Evolutionary conservation across 2,329 filamentous ascomycete genomes (phyloP).

Genomic region (Aspergillus sp.): DNA sequence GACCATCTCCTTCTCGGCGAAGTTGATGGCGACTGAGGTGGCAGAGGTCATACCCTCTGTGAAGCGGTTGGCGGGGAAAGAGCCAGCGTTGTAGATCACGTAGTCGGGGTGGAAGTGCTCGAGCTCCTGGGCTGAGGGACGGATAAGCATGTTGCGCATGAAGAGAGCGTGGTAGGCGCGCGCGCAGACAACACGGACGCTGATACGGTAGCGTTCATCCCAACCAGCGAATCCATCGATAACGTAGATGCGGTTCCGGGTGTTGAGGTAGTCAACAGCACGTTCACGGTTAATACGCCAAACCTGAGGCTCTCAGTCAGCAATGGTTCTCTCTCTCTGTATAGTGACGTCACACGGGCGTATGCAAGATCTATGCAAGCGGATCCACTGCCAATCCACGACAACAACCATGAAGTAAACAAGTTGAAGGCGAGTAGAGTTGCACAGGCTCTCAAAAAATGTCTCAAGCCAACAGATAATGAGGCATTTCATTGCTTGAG

Average conservation of each 20-base stretch:
- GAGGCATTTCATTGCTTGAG: slow-evolving; percentile 18
- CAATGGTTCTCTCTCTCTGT: slow-evolving; percentile 14
- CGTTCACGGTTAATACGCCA: slow-evolving; percentile 99
- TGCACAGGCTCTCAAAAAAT: slow-evolving; percentile 13
- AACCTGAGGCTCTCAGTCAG: slow-evolving; percentile 60
- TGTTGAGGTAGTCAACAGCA: slow-evolving; percentile 99
- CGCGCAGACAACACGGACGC: slow-evolving; percentile 95
- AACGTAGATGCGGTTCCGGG: slow-evolving; percentile 96
- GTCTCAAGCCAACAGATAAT: slow-evolving; percentile 12
- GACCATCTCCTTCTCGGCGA: slow-evolving; percentile 99
- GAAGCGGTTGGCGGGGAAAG: slow-evolving; percentile 97
- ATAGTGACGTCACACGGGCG: slow-evolving; percentile 31
- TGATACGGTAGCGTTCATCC: slow-evolving; percentile 98
- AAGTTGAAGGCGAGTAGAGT: not conserved
- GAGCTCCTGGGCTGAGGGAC: slow-evolving; percentile 84
- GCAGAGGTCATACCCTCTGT: slow-evolving; percentile 98
- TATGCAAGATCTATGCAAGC: slow-evolving; percentile 7
- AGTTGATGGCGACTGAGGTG: slow-evolving; percentile 98
- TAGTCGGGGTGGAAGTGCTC: slow-evolving; percentile 99
- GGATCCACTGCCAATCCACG: slow-evolving; percentile 6
- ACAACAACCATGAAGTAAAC: not conserved
- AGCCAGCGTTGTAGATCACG: slow-evolving; percentile 98
- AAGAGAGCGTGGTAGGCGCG: slow-evolving; percentile 99
- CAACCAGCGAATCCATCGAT: slow-evolving; percentile 96
- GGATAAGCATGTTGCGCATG: slow-evolving; percentile 99